Evolutionary conservation across 805 yeast genomes (phyloP), one percentile per base, ranked within the genome.

Genomic region (Starmerella floris): DNA sequence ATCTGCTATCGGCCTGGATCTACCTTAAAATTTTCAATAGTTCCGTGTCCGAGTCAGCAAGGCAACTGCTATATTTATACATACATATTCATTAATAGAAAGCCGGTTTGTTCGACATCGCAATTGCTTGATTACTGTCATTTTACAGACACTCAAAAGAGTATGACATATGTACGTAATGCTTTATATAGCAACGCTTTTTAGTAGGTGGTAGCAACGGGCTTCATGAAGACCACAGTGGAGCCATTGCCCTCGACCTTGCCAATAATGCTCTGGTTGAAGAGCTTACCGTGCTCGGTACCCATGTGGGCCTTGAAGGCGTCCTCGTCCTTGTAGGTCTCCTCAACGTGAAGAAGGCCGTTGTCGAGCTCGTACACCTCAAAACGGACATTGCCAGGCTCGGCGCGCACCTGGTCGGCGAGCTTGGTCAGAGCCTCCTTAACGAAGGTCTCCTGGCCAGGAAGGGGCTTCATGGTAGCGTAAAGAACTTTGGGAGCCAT

Each of bases 231-330:
- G 27, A 41, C 48, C 21, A 50, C 53, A 35, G 17, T 42, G 33
- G 56, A 53, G 40, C 45, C 53, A 34, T 43, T 49, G 40, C 53
- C 53, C 25, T 34, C 55, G 20, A 53, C 56, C 48, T 51, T 50
- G 39, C 35, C 48, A 16, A 35, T 43, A 30, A 53, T 53, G 52
- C 49, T 37, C 35, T 44, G 43, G 52, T 53, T 53, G 53, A 53
- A 53, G 35, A 31, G 28, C 48, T 50, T 51, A 43, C 54, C 54
- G 51, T 53, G 52, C 41, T 45, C 49, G 32, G 45, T 41, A 37
- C 45, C 48, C 45, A 51, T 51, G 50, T 53, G 56, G 32, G 50
- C 50, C 54, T 53, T 41, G 54, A 53, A 53, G 22, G 54, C 56
- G 26, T 30, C 53, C 43, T 53, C 55, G 37, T 53, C 53, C 48